A percentile compares a stretch with the other conserved stretches of the same genome.
phyloP scores from a whole-genome alignment of 2,329 filamentous ascomycete species.

The Trichoderma sp. region DNA sequence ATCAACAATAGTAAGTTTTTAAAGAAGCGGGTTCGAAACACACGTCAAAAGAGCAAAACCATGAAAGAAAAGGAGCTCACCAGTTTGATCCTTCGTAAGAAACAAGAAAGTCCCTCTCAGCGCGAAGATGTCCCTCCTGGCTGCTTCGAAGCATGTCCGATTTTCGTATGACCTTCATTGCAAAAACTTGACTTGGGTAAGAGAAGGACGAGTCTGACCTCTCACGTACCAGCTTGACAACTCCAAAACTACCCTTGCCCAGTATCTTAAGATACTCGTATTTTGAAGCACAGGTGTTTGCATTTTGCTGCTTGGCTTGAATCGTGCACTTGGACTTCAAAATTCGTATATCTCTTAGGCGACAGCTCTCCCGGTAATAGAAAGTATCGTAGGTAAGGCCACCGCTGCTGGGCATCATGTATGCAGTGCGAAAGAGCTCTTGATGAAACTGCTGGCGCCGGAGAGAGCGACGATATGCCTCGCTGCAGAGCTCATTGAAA shows the following conservation, averaged over 20 bases:
- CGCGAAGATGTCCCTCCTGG: constrained; percentile 89
- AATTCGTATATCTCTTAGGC: constrained; percentile 73
- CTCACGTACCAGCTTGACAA: constrained; percentile 83
- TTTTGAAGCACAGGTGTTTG: constrained; percentile 38
- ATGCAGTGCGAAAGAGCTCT: constrained; percentile 59
- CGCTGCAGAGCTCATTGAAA: constrained; percentile 70
- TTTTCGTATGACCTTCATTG: constrained; percentile 97
- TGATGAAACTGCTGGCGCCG: constrained; percentile 44
- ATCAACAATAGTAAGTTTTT: not conserved
- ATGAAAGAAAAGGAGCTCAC: constrained; percentile 44
- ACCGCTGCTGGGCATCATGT: constrained; percentile 60
- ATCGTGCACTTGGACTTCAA: constrained; percentile 64
- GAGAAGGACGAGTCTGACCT: constrained; percentile 44
- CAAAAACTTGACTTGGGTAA: constrained; percentile 66
- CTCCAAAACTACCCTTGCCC: constrained; percentile 92
- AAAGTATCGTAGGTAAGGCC: constrained; percentile 61
- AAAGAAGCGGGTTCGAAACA: not conserved
- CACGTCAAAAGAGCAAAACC: not conserved
- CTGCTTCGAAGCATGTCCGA: constrained; percentile 87
- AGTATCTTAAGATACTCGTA: constrained; percentile 83
- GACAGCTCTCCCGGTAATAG: constrained; percentile 68
- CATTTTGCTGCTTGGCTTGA: constrained; percentile 22
- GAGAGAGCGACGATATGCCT: constrained; percentile 42
- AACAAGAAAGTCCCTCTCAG: constrained; percentile 90
- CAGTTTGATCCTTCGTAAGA: constrained; percentile 85